Evolutionary conservation across 306 rosid species (phyloP).

Genomic region (Luffa acutangula): DNA sequence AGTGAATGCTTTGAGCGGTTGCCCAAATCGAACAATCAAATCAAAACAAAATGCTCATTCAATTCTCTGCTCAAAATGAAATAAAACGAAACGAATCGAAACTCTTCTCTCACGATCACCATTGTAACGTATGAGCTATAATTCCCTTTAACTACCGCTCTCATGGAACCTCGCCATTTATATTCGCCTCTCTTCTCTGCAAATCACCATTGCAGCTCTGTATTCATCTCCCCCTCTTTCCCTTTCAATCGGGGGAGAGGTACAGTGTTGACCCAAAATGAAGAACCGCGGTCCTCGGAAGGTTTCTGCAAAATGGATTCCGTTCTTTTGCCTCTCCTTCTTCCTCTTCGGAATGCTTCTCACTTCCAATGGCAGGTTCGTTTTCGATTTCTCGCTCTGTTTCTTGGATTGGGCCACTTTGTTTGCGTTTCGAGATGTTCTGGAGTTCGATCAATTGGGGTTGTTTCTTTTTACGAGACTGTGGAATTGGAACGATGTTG

Average conservation of each 20-base stretch:
- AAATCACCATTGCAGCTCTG: background rate
- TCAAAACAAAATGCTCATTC: background rate
- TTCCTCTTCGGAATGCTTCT: constrained; percentile 1
- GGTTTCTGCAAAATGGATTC: constrained; percentile 4
- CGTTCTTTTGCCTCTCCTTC: background rate
- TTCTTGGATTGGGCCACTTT: background rate
- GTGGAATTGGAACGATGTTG: background rate
- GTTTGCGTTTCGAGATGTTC: background rate
- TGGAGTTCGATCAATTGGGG: background rate
- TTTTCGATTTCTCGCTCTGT: background rate
- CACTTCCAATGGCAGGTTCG: constrained; percentile 2
- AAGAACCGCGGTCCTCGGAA: background rate
- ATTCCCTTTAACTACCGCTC: background rate
- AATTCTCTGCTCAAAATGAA: background rate
- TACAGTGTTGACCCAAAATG: background rate
- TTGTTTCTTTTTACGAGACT: background rate
- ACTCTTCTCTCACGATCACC: background rate
- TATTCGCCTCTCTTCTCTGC: background rate
- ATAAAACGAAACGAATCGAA: background rate
- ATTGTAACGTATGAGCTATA: background rate
- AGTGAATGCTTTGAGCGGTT: background rate
- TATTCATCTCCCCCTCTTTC: background rate
- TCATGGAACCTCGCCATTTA: background rate
- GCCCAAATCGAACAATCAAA: background rate
- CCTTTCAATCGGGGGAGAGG: background rate